Evolutionary conservation across 345 rosid species (phyloP), one percentile per base, ranked within the genome.

Genomic region (Pugionium dolabratum): DNA sequence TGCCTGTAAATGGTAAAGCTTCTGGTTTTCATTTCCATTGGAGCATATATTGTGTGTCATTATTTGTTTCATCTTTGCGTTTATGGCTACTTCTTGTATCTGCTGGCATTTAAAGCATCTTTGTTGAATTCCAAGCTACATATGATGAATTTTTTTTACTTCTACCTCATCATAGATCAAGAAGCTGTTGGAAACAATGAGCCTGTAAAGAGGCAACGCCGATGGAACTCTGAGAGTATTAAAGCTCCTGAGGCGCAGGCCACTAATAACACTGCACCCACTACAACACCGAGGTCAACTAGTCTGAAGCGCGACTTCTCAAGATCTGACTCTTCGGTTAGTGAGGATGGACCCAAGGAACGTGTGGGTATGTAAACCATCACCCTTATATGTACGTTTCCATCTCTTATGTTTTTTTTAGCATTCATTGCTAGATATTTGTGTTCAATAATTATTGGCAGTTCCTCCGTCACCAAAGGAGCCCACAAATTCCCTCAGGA

Each of bases 401-500:
- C 39, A 52, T 60, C 41, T 62, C 41, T 66, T 58, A 49, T 41
- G 30, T 28, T 4, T 30, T 62, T 40, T 62, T 31, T 40, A 33
- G 30, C 41, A 11, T 37, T 26, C 11, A 41, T 47, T 68, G 34
- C 34, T 32, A 36, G 18, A 51, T 11, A 56, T 75, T 1, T 59
- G 43, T 61, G 39, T 53, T 56, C 44, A 32, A 54, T 44, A 47
- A 68, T 68, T 35, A 43, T 59, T 36, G 66, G 57, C 87, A 95
- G 99, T 95, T 79, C 98, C 94, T 18, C 95, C 86, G 18, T 81
- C 99, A 25, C 90, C 85, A 52, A 89, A 81, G 41, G 76, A 88
- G 76, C 82, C 89, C 6, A 91, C 96, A 4, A 83, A 80, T 63
- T 86, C 98, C 53, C 94, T 95, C 67, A 84, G 83, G 75, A 82